A percentile compares a stretch with the other conserved stretches of the same genome.
These are phyloP conservation scores for Malassezia dermatis DNA, from an alignment of 1,284 basidiomycete genomes.

Conservation along the genomic window DNA sequence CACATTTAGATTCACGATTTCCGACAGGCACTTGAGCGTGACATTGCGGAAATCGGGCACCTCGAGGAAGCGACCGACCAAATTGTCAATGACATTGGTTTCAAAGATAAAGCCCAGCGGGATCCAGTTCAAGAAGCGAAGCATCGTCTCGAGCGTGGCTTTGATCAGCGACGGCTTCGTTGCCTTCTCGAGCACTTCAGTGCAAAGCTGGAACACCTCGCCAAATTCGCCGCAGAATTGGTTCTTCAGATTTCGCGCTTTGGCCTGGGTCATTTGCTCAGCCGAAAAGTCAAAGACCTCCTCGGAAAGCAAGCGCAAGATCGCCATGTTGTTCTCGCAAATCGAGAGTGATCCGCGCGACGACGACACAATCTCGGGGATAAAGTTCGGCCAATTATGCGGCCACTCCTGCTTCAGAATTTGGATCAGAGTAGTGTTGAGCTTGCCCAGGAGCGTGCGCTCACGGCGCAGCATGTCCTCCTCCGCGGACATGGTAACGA, in stretches of 20 bases:
- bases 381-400: slow-evolving; percentile 97
- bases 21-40: slow-evolving; percentile 93
- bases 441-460: slow-evolving; percentile 91
- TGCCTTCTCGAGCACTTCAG: slow-evolving; percentile 91
- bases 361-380: slow-evolving; percentile 91
- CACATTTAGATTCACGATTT: slow-evolving; percentile 73
- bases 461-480: slow-evolving; percentile 65
- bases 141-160: slow-evolving; percentile 86
- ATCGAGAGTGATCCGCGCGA: slow-evolving; percentile 90
- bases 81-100: slow-evolving; percentile 88
- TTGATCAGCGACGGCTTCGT: slow-evolving; percentile 90
- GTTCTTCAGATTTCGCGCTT: slow-evolving; percentile 94
- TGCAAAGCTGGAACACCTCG: slow-evolving; percentile 47
- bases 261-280: slow-evolving; percentile 96
- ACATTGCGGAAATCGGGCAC: slow-evolving; percentile 94
- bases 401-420: slow-evolving; percentile 99
- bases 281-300: slow-evolving; percentile 99
- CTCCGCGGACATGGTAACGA: slow-evolving; percentile 84
- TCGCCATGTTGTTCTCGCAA: slow-evolving; percentile 99
- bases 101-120: slow-evolving; percentile 98
- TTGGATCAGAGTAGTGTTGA: slow-evolving; percentile 90
- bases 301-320: slow-evolving; percentile 90
- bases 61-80: slow-evolving; percentile 86
- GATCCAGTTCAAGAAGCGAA: slow-evolving; percentile 98
- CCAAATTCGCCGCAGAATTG: slow-evolving; percentile 48